Base-by-base conservation (phyloP, 1,284 basidiomycete genomes). In the Boletus semigastroideus region DNA sequence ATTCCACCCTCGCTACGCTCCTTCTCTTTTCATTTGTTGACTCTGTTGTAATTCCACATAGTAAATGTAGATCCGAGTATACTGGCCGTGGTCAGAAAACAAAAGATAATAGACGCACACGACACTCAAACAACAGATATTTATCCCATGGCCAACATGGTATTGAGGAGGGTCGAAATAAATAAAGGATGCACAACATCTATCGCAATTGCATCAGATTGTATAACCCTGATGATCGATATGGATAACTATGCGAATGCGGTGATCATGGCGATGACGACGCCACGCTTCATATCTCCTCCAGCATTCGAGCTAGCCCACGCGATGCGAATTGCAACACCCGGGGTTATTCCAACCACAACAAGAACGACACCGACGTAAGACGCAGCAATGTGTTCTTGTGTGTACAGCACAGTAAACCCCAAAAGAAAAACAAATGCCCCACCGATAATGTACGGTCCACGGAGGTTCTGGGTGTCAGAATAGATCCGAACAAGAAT, bases 291-390 rank as follows among this genome's bases (percentile, higher is more conserved):
- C 16, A 17, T 36, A n/a, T 17, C 34, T n/a, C 34, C 34, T 17
- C 34, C 34, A 9, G 34, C 34, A n/a, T 36, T 36, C n/a, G 34
- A 36, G n/a, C 9, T 13, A 36, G n/a, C n/a, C 34, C 34, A 36
- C 16, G 34, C 6, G 10, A 36, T 8, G 34, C 4, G 9, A 36
- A 36, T 9, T 4, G 34, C n/a, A 51, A 83, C 73, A 7, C 75
- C 74, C 12, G 82, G 78, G 63, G 72, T 83, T 20, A 78, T 74
- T 37, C 83, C 83, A 14, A 72, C 68, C 14, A 79, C 75, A 43
- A 78, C 76, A 28, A 86, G 69, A 56, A 83, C 64, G 10, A 80
- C 69, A 1, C 79, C 84, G 13, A 68, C 61, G 63, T 84, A 85
- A n/a, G 76, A 73, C 28, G 60, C 61, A 1, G 68, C 70, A 1